Conservation (phyloP, 1,139 yeast species). For the Zygoascus meyerae region DNA sequence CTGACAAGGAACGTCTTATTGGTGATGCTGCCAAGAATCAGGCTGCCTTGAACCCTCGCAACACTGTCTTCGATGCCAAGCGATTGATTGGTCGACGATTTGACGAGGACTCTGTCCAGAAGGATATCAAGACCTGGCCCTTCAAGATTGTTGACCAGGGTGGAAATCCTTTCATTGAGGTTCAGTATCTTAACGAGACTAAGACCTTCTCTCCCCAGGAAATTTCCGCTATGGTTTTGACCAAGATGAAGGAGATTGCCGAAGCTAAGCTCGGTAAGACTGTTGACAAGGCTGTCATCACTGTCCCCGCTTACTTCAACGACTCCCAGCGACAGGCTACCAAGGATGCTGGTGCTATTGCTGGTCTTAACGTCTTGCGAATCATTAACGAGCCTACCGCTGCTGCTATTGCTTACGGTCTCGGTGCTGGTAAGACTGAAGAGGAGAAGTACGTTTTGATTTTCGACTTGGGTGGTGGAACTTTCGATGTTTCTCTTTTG, state of each 20-base stretch:
- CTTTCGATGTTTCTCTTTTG: slow-evolving; percentile 90
- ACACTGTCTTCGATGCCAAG: slow-evolving; percentile 97
- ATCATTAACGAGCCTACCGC: slow-evolving; percentile 99
- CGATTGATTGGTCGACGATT: slow-evolving; percentile 96
- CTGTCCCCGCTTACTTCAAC: slow-evolving; percentile 97
- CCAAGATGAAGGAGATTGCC: slow-evolving; percentile 97
- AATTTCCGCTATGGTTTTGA: slow-evolving; percentile 86
- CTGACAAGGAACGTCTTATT: slow-evolving; percentile 93
- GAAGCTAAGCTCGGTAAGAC: slow-evolving; percentile 83
- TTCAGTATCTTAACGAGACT: slow-evolving; percentile 88
- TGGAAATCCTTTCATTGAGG: slow-evolving; percentile 90
- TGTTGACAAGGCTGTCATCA: slow-evolving; percentile 87
- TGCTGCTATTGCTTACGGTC: slow-evolving; percentile 96
- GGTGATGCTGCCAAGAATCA: slow-evolving; percentile 99
- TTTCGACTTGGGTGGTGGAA: slow-evolving; percentile 98
- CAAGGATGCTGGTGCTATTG: slow-evolving; percentile 97
- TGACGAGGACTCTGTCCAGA: slow-evolving; percentile 86
- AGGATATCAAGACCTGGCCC: slow-evolving; percentile 96
- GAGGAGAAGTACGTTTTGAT: slow-evolving; percentile 83
- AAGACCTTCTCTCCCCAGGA: slow-evolving; percentile 97
- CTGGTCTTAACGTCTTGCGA: slow-evolving; percentile 91
- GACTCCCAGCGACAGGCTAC: slow-evolving; percentile 99
- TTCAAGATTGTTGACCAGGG: slow-evolving; percentile 82
- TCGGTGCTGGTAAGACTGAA: slow-evolving; percentile 83
- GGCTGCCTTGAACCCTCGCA: slow-evolving; percentile 94